Evolutionary conservation across 352 stramenopile species (phyloP).

Genomic region (Nothophytophthora sp.): DNA sequence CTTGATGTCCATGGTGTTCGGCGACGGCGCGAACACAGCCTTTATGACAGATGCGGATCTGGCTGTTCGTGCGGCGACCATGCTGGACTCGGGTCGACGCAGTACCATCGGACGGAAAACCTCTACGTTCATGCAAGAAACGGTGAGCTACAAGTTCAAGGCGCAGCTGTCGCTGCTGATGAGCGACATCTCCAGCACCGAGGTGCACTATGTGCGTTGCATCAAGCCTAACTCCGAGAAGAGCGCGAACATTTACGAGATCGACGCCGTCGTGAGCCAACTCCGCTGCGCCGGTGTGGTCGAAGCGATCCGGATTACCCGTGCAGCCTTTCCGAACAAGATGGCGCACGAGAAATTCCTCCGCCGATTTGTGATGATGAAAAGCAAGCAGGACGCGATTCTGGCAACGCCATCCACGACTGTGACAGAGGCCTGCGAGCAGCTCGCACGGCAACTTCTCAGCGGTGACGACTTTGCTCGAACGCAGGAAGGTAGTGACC

Average conservation of each 20-base stretch:
- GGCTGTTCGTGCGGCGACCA: slow-evolving; percentile 46
- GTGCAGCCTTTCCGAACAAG: slow-evolving; percentile 92
- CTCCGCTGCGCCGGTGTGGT: slow-evolving; percentile 89
- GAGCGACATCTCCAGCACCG: slow-evolving; percentile 83
- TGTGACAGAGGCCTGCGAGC: slow-evolving; percentile 63
- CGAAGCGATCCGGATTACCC: slow-evolving; percentile 90
- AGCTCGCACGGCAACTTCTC: slow-evolving; percentile 55
- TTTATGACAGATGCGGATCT: slow-evolving; percentile 69
- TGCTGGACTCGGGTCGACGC: slow-evolving; percentile 49
- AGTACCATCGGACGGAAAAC: slow-evolving; percentile 62
- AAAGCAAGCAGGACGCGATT: slow-evolving; percentile 28
- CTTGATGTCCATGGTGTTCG: slow-evolving; percentile 76
- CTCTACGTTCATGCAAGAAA: slow-evolving; percentile 87
- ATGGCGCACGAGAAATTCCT: slow-evolving; percentile 92
- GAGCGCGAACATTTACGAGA: slow-evolving; percentile 81
- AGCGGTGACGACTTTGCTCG: slow-evolving; percentile 39
- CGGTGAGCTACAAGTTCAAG: slow-evolving; percentile 91
- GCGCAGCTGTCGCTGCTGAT: slow-evolving; percentile 85
- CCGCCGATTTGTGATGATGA: slow-evolving; percentile 79
- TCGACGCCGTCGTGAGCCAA: slow-evolving; percentile 83
- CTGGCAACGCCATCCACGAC: slow-evolving; percentile 35
- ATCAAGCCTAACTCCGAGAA: slow-evolving; percentile 92
- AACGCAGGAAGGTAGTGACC: slow-evolving; percentile 28
- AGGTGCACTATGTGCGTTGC: slow-evolving; percentile 90
- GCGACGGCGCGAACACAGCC: slow-evolving; percentile 44